phyloP scores from a whole-genome alignment of 2,329 filamentous ascomycete genomes.

The Microdochium trichocladiopsis region DNA sequence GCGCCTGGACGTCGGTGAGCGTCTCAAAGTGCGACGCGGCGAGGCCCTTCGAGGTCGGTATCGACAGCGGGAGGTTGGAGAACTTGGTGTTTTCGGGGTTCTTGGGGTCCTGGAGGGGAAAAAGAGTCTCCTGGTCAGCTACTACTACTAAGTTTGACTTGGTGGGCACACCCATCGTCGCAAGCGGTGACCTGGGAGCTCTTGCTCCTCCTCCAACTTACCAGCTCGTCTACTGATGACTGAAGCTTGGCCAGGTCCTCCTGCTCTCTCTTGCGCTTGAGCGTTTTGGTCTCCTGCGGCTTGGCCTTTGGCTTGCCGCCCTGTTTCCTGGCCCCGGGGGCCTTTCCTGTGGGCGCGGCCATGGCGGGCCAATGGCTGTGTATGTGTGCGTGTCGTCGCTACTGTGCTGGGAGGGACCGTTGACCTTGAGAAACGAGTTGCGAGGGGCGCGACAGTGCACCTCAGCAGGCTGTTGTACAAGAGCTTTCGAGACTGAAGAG shows the following conservation, averaged over 20 bases:
- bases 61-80: constrained; percentile 77
- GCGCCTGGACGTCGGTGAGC: constrained; percentile 85
- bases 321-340: constrained; percentile 7
- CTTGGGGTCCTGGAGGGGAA: constrained; percentile 55
- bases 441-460: too few relatives aligned
- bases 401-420: too few relatives aligned
- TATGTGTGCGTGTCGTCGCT: too few relatives aligned
- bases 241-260: constrained; percentile 9
- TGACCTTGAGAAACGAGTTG: too few relatives aligned
- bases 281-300: background rate
- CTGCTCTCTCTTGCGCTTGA: constrained; percentile 1
- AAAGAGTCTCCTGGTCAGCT: too few relatives aligned
- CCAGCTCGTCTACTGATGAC: constrained; percentile 30
- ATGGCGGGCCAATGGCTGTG: constrained; percentile 8
- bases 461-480: background rate
- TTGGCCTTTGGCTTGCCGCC: background rate
- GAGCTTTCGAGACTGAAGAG: background rate
- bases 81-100: constrained; percentile 59
- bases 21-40: constrained; percentile 82
- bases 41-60: constrained; percentile 71
- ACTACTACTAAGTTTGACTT: too few relatives aligned
- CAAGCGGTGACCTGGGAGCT: too few relatives aligned
- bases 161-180: too few relatives aligned
- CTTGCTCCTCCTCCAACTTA: too few relatives aligned
- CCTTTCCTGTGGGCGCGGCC: constrained; percentile 11